Percentiles rank a stretch among this genome's conserved stretches.
These are phyloP conservation scores for Torulaspora microellipsoides DNA, from an alignment of 805 yeast species.

Conservation along the genomic window DNA sequence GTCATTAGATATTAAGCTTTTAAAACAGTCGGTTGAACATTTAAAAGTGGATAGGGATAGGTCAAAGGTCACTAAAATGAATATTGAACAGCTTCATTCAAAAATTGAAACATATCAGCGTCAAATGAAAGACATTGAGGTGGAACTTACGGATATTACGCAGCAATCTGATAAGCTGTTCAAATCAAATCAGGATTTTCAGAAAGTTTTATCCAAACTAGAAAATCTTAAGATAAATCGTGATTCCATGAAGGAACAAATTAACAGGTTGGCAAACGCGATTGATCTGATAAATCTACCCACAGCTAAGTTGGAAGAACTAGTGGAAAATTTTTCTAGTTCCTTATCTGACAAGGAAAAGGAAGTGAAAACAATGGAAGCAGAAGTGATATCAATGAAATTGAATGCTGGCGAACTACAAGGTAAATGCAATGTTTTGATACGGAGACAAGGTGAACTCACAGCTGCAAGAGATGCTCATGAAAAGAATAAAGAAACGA, in stretches of 20 bases:
- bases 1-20: constrained; percentile 64
- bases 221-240: constrained; percentile 52
- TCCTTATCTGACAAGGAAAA: constrained; percentile 29
- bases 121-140: constrained; percentile 48
- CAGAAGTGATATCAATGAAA: constrained; percentile 22
- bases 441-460: constrained; percentile 53
- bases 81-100: constrained; percentile 40
- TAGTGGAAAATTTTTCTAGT: constrained; percentile 41
- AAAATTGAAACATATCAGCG: constrained; percentile 43
- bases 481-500: constrained; percentile 18
- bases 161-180: constrained; percentile 59
- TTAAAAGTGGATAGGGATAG: constrained; percentile 67
- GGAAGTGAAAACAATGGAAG: constrained; percentile 27
- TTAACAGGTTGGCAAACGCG: constrained; percentile 40
- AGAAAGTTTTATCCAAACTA: constrained; percentile 57
- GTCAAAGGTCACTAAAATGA: constrained; percentile 53
- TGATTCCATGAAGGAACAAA: constrained; percentile 45
- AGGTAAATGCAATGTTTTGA: constrained; percentile 34
- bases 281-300: constrained; percentile 27
- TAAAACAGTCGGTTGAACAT: constrained; percentile 76
- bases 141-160: constrained; percentile 49
- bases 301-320: constrained; percentile 38
- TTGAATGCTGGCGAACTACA: constrained; percentile 28
- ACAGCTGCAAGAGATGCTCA: constrained; percentile 38
- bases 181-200: constrained; percentile 76